Conservation (phyloP, 129 eudicot genomes). For the Sambucus nigra region DNA sequence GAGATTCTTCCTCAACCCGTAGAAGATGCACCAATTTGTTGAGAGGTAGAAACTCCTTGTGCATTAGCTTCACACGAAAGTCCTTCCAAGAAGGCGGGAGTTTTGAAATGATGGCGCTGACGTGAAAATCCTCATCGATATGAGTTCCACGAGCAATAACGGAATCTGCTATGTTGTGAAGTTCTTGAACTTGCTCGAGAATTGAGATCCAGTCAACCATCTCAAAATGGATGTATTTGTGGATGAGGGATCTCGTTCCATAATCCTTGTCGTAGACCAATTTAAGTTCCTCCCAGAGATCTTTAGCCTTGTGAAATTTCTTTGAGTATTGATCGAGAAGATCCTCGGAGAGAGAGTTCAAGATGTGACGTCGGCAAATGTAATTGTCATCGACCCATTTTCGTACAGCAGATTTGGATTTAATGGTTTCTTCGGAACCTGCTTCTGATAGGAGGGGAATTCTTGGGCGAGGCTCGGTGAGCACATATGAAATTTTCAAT, state of each 20-base stretch:
- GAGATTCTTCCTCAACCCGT: slow-evolving; percentile 52
- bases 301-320: slow-evolving; percentile 37
- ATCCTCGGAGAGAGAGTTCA: slow-evolving; percentile 58
- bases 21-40: slow-evolving; percentile 50
- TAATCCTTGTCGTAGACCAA: slow-evolving; percentile 42
- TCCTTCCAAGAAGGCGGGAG: slow-evolving; percentile 95
- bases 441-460: slow-evolving; percentile 19
- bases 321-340: slow-evolving; percentile 47
- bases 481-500: slow-evolving; percentile 52
- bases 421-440: slow-evolving; percentile 22
- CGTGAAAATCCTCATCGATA: slow-evolving; percentile 70
- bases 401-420: slow-evolving; percentile 19
- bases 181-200: slow-evolving; percentile 59
- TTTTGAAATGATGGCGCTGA: slow-evolving; percentile 55
- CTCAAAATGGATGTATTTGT: slow-evolving; percentile 62
- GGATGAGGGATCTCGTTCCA: slow-evolving; percentile 55
- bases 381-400: slow-evolving; percentile 68
- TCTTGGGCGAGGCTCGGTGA: slow-evolving; percentile 47
- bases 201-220: slow-evolving; percentile 78
- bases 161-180: slow-evolving; percentile 51
- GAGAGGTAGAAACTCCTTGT: slow-evolving; percentile 37
- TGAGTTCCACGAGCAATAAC: slow-evolving; percentile 41
- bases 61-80: slow-evolving; percentile 42
- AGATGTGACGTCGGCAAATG: slow-evolving; percentile 57
- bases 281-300: slow-evolving; percentile 67